Percentiles rank a stretch among this genome's conserved stretches.
phyloP scores from a whole-genome alignment of 345 rosid genomes.

The Citrus glauca region DNA sequence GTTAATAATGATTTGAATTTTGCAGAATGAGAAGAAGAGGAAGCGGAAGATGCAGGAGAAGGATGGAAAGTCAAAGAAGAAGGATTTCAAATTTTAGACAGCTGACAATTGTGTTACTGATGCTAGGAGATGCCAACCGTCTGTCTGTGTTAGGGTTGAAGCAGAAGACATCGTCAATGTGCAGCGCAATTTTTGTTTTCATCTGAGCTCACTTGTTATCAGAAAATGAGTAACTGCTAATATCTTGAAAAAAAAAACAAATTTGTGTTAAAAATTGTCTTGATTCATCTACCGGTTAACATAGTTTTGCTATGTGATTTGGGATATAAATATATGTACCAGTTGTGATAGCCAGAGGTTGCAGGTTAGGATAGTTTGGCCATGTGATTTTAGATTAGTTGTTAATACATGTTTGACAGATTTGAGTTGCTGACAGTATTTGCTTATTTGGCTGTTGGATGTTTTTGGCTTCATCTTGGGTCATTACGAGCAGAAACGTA shows the following conservation, averaged over 20 bases:
- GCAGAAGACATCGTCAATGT: background rate
- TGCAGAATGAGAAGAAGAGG: slow-evolving; percentile 93
- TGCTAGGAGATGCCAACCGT: background rate
- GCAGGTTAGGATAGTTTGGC: too few species aligned
- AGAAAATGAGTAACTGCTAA: background rate
- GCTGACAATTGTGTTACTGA: background rate
- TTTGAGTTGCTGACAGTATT: too few species aligned
- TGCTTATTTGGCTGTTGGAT: too few species aligned
- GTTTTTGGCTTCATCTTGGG: too few species aligned
- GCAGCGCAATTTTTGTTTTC: slow-evolving; percentile 1
- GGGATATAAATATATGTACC: background rate
- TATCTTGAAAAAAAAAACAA: background rate
- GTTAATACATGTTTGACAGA: too few species aligned
- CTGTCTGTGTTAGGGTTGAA: background rate
- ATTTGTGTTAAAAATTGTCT: background rate
- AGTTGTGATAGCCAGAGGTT: background rate
- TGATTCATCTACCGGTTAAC: background rate
- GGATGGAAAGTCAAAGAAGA: slow-evolving; percentile 92
- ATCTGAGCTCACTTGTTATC: background rate
- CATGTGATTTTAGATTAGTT: background rate
- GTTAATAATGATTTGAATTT: slow-evolving; percentile 1
- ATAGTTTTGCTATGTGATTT: background rate
- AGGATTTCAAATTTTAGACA: slow-evolving; percentile 74
- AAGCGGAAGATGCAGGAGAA: slow-evolving; percentile 91
- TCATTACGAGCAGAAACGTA: too few species aligned